phyloP scores from a whole-genome alignment of 257 asterid species.

The Craterostigma plantagineum region DNA sequence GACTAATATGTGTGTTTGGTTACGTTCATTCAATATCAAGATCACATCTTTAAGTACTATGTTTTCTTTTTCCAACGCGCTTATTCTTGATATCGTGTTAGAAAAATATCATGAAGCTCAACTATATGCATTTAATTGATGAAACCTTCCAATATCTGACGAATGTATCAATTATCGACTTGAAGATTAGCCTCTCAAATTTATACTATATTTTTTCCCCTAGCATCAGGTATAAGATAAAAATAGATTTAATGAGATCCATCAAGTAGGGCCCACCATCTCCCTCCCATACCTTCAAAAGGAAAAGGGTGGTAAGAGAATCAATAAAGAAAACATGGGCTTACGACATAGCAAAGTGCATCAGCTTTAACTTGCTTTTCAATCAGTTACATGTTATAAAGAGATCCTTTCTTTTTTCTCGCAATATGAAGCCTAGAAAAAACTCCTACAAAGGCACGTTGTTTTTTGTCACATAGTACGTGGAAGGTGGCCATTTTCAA shows the following conservation, averaged over 20 bases:
- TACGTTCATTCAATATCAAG: too few relatives aligned
- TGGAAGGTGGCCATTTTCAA: too few relatives aligned
- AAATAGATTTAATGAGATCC: conserved; percentile 1
- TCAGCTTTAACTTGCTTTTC: conserved; percentile 28
- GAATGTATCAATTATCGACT: too few relatives aligned
- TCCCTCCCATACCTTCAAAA: conserved; percentile 6
- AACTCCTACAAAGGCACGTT: conserved; percentile 10
- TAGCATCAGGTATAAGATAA: too few relatives aligned
- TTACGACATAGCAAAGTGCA: conserved; percentile 15
- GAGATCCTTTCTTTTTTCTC: conserved; percentile 8
- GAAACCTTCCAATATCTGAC: too few relatives aligned
- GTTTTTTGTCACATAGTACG: too few relatives aligned
- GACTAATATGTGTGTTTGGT: conserved; percentile 13
- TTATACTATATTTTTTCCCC: too few relatives aligned
- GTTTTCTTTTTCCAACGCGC: background rate
- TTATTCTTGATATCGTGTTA: conserved; percentile 1
- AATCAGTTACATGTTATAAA: conserved; percentile 11
- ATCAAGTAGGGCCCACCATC: conserved; percentile 17
- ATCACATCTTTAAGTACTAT: conserved; percentile 9
- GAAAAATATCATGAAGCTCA: too few relatives aligned
- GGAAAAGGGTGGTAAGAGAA: conserved; percentile 5
- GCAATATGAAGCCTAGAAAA: conserved; percentile 26
- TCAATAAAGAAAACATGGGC: conserved; percentile 13
- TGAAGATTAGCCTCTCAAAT: too few relatives aligned
- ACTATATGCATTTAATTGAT: too few relatives aligned